Evolutionary conservation across 495 filamentous ascomycete genomes (phyloP).

Genomic region (Penicillium lividum): DNA sequence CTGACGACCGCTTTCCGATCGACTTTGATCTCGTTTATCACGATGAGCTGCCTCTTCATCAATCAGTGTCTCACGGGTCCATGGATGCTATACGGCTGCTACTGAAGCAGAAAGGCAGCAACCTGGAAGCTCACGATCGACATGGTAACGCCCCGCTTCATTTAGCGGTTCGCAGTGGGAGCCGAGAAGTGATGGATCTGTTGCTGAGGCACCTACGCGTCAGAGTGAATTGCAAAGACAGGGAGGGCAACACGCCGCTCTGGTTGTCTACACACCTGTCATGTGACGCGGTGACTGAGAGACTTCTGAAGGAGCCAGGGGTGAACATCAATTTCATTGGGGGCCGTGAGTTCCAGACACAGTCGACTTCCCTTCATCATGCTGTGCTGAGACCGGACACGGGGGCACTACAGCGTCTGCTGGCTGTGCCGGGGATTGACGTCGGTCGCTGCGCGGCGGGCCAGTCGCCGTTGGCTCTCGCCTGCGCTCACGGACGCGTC

Average conservation of each 20-base stretch:
- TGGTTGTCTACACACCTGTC: conserved; percentile 14
- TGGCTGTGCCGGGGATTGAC: conserved; percentile 11
- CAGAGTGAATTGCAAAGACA: conserved; percentile 10
- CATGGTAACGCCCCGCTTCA: conserved; percentile 14
- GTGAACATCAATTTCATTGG: conserved; percentile 15
- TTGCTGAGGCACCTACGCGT: conserved; percentile 5
- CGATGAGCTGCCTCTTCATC: conserved; percentile 11
- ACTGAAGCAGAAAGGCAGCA: conserved; percentile 5
- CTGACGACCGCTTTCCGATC: not conserved
- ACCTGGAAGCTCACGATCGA: conserved; percentile 6
- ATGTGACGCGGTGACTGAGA: conserved; percentile 10
- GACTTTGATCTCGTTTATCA: conserved; percentile 3
- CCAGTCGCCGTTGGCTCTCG: conserved; percentile 9
- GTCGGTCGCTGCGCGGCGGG: conserved; percentile 8
- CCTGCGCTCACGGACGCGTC: too few species aligned
- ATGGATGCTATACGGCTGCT: conserved; percentile 8
- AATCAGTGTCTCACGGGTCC: conserved; percentile 15
- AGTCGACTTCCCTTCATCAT: conserved; percentile 14
- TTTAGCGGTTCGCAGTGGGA: conserved; percentile 11
- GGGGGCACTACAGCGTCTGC: conserved; percentile 8
- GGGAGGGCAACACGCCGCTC: conserved; percentile 15
- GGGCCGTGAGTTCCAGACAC: conserved; percentile 4
- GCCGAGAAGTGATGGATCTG: conserved; percentile 11
- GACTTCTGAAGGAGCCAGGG: conserved; percentile 7
- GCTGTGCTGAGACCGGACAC: conserved; percentile 11